These are phyloP conservation scores for Elaeis guineensis DNA, from an alignment of 176 grass and related monocot genomes.

Conservation along the genomic window DNA sequence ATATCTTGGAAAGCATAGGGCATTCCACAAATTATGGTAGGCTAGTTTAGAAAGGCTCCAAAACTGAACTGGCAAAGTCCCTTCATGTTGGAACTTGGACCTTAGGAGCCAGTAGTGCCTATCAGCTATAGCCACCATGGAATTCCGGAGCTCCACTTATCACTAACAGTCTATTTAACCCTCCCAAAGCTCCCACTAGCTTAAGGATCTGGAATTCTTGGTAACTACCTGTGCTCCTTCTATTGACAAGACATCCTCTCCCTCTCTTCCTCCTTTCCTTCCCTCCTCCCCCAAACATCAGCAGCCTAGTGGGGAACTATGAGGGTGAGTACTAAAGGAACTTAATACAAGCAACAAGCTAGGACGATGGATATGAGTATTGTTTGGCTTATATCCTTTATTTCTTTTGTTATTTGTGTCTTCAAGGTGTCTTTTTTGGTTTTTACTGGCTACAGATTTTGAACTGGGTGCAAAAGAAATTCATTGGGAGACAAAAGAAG, in stretches of 20 bases:
- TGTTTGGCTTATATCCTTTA: slow-evolving; percentile 9
- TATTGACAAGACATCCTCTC: background rate
- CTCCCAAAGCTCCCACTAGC: background rate
- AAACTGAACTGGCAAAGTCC: no score
- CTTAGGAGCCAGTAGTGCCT: no score
- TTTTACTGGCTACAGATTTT: slow-evolving; percentile 36
- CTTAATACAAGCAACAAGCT: no score
- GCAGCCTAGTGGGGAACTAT: no score
- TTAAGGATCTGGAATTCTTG: background rate
- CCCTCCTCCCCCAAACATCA: no score
- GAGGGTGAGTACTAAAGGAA: no score
- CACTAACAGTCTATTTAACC: background rate
- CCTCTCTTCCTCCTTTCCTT: no score
- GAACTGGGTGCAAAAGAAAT: slow-evolving; percentile 57
- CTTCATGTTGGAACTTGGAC: no score
- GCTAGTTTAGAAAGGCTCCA: no score
- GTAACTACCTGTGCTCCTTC: background rate
- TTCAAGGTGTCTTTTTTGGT: background rate
- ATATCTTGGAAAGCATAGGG: no score
- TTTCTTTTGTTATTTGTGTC: slow-evolving; percentile 8
- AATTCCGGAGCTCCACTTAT: background rate
- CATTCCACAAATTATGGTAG: no score
- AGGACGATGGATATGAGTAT: slow-evolving; percentile 28
- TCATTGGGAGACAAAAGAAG: slow-evolving; percentile 39
- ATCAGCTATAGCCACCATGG: background rate